Evolutionary conservation across 257 asterid species (phyloP).

Genomic region (Petrea volubilis): DNA sequence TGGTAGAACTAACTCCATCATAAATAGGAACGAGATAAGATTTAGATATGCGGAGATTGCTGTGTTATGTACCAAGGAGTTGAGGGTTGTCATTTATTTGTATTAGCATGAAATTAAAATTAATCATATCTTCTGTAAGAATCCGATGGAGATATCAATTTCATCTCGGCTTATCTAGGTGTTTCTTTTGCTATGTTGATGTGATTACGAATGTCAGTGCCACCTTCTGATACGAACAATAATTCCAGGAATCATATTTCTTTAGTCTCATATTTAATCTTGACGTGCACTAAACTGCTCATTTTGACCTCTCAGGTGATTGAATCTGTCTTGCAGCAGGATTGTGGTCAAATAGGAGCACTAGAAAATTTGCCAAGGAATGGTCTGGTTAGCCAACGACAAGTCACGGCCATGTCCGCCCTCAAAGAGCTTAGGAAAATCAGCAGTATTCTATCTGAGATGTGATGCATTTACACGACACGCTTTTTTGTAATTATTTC

Average conservation of each 20-base stretch:
- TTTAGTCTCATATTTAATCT: neutral
- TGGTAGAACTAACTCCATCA: neutral
- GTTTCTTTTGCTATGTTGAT: neutral
- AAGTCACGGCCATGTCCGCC: constrained; percentile 75
- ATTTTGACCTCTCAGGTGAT: constrained; percentile 56
- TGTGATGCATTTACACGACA: constrained; percentile 52
- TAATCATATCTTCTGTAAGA: neutral
- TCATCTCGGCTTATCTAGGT: neutral
- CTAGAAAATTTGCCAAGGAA: constrained; percentile 43
- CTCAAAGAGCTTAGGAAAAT: constrained; percentile 87
- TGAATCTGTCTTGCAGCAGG: constrained; percentile 77
- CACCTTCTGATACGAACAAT: too few species aligned
- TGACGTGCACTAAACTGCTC: constrained; percentile 11
- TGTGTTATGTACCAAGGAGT: neutral
- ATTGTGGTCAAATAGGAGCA: constrained; percentile 40
- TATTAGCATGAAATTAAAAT: neutral
- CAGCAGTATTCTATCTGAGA: constrained; percentile 73
- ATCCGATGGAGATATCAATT: neutral
- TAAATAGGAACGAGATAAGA: neutral
- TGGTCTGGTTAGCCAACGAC: constrained; percentile 62
- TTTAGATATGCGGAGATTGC: neutral
- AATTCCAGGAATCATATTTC: neutral
- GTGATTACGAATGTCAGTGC: too few species aligned
- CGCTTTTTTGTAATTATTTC: constrained; percentile 22
- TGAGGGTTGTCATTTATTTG: neutral